Conservation (phyloP, 2,329 filamentous ascomycete genomes). For the Hypoxylon sp. region DNA sequence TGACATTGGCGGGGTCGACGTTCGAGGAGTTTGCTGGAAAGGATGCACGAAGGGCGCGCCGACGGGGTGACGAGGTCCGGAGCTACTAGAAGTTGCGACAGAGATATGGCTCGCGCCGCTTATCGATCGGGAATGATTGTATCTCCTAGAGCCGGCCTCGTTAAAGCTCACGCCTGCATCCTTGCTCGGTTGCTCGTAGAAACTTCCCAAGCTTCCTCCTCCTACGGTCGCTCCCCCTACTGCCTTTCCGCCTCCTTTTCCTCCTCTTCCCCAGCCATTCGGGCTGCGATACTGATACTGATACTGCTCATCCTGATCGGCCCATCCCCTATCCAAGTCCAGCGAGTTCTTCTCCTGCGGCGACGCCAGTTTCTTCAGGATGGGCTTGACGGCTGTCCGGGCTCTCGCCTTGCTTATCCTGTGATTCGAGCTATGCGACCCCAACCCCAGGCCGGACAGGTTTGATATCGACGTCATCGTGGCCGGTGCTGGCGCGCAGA, state of each 20-base stretch:
- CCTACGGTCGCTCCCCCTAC: background rate
- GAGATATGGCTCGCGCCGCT: constrained; percentile 66
- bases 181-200: constrained; percentile 29
- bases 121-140: constrained; percentile 65
- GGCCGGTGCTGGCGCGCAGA: background rate
- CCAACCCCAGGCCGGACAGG: constrained; percentile 43
- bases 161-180: constrained; percentile 54
- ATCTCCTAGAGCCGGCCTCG: constrained; percentile 50
- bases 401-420: constrained; percentile 57
- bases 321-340: constrained; percentile 67
- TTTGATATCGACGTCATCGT: constrained; percentile 50
- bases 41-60: constrained; percentile 61
- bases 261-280: constrained; percentile 32
- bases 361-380: constrained; percentile 62
- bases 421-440: constrained; percentile 37
- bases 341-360: constrained; percentile 69
- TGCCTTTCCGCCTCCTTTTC: background rate
- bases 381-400: constrained; percentile 65
- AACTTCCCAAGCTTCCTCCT: constrained; percentile 21
- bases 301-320: constrained; percentile 58
- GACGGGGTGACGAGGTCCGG: constrained; percentile 29
- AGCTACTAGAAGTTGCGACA: constrained; percentile 61
- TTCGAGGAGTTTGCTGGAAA: constrained; percentile 69
- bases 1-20: constrained; percentile 65
- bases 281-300: constrained; percentile 48